Evolutionary conservation across 176 grass and related monocot species (phyloP), one percentile per base, ranked within the genome.

Genomic region (Avena sativa): DNA sequence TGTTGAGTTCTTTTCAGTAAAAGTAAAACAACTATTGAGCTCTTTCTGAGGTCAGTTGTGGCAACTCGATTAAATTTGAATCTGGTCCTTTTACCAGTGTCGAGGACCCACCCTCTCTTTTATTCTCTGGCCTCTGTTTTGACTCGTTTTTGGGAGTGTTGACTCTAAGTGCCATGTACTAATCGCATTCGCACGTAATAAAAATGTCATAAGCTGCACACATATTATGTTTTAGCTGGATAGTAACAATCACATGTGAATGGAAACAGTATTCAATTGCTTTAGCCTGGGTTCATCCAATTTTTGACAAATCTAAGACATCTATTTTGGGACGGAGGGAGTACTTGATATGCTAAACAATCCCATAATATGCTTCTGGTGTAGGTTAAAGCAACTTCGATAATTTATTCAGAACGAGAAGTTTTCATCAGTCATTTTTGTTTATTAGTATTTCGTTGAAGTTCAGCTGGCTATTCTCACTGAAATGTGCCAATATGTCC

Each of bases 331-430:
- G 32, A 32, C 32, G 3, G 32, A 32, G 32, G 32, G 32, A 34
- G 32, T 89, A 43, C 38, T 71, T 50, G 9, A 61, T 84, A 28
- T 62, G 49, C 47, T 3, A 70, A 86, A 40, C 38, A 62, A 52
- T 51, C 12, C 0, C 64, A 19, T 60, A 4, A 10, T 38, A 83
- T 61, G 79, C 12, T 68, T 61, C 19, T 66, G 23, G 56, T 10
- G 21, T 20, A 36, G 30, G 12, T 49, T 49, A 56, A 25, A 26
- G n/a, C 8, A 15, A 67, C 48, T n/a, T 48, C 5, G 6, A 16
- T 76, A 55, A 44, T 62, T 81, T 58, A 52, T 67, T 58, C 25
- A 19, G 25, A 50, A 59, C 30, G 15, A 20, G 69, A 70, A 60
- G 28, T 13, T 49, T 38, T 78, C 10, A 11, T 71, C 8, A 36